A percentile compares a stretch with the other conserved stretches of the same genome.
Conservation (phyloP, 2,329 filamentous ascomycete species). For the Fusarium ramigenum region DNA sequence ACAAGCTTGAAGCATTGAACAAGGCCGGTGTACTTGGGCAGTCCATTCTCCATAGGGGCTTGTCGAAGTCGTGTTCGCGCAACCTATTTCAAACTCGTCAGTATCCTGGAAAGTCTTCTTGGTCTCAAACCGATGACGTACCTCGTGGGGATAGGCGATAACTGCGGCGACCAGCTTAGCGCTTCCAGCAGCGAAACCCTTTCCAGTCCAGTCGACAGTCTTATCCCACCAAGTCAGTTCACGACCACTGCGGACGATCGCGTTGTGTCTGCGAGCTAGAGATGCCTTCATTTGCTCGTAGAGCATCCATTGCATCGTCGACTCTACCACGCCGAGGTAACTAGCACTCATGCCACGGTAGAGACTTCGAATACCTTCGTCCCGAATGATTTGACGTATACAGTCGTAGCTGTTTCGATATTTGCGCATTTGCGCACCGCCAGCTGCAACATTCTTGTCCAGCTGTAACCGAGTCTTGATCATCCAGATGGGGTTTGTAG, state of each 20-base stretch:
- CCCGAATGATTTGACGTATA: conserved; percentile 79
- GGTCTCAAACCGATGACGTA: conserved; percentile 52
- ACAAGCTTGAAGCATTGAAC: conserved; percentile 89
- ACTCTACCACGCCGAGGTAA: conserved; percentile 91
- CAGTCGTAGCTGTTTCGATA: conserved; percentile 93
- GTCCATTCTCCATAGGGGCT: conserved; percentile 76
- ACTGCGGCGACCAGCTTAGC: conserved; percentile 88
- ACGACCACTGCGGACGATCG: conserved; percentile 65
- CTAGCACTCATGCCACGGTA: conserved; percentile 93
- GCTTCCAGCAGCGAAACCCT: conserved; percentile 79
- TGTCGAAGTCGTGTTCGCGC: conserved; percentile 86
- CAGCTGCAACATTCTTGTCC: conserved; percentile 81
- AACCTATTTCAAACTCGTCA: conserved; percentile 58
- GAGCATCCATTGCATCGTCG: conserved; percentile 90
- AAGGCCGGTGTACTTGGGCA: conserved; percentile 87
- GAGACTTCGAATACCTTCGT: conserved; percentile 83
- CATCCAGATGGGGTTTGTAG: conserved; percentile 96
- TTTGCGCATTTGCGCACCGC: conserved; percentile 65
- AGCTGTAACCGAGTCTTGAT: conserved; percentile 93
- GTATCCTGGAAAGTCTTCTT: no score
- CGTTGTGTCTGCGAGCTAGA: conserved; percentile 72
- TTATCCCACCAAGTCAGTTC: conserved; percentile 77
- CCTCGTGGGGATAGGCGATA: conserved; percentile 92
- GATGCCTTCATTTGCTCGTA: conserved; percentile 90
- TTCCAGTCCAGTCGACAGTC: conserved; percentile 80